Evolutionary conservation across 257 asterid species (phyloP).

Genomic region (Voacanga thouarsii): DNA sequence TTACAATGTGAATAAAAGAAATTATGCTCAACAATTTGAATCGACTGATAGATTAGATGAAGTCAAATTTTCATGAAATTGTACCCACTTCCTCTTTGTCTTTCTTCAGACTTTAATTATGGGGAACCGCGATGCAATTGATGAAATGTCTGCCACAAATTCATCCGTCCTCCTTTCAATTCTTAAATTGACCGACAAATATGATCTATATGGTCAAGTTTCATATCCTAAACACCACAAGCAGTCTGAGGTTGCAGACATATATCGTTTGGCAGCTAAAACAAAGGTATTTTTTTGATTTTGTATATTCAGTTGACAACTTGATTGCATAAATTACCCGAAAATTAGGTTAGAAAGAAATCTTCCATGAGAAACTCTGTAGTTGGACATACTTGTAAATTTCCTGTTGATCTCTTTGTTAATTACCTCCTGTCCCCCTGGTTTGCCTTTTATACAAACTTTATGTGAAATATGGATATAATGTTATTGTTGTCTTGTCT

Average conservation of each 20-base stretch:
- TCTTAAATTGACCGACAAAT: constrained; percentile 68
- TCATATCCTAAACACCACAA: constrained; percentile 86
- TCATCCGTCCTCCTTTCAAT: constrained; percentile 74
- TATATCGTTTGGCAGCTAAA: constrained; percentile 76
- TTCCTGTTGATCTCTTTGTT: not conserved
- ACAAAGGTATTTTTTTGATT: constrained; percentile 48
- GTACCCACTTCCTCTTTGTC: not conserved
- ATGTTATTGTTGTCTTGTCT: not conserved
- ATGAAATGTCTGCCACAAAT: constrained; percentile 72
- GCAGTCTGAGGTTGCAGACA: constrained; percentile 75
- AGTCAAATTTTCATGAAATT: not conserved
- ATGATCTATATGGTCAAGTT: constrained; percentile 78
- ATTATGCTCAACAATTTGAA: not conserved
- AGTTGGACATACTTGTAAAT: not conserved
- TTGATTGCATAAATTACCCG: not conserved
- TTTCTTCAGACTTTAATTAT: constrained; percentile 65
- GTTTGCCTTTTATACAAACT: not conserved
- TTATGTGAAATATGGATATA: not conserved
- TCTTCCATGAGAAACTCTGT: not conserved
- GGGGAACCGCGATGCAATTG: constrained; percentile 82
- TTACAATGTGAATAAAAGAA: not conserved
- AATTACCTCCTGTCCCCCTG: not conserved
- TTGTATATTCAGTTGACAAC: not conserved
- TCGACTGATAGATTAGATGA: not conserved
- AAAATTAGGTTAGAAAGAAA: not conserved